phyloP scores from a whole-genome alignment of 148 eudicot species.

The Persicaria maculosa region DNA sequence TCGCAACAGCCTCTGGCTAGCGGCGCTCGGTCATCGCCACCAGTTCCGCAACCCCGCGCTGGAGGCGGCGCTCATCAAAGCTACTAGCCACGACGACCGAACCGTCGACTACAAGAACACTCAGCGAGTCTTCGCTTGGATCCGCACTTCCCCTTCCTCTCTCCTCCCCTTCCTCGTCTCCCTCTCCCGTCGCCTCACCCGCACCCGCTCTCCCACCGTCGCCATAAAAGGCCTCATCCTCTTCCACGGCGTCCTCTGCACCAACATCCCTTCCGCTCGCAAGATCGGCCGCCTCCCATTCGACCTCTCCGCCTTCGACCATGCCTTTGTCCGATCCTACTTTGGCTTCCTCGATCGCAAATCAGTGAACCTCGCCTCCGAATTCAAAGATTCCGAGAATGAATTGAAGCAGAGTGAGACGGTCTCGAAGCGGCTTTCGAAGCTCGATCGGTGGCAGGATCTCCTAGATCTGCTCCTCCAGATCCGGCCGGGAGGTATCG shows the following conservation, averaged over 20 bases:
- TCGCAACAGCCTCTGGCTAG: conserved; percentile 43
- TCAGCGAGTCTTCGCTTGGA: conserved; percentile 43
- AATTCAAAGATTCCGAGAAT: not conserved
- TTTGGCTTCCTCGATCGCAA: conserved; percentile 56
- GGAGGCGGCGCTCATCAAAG: conserved; percentile 57
- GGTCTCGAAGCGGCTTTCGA: conserved; percentile 19
- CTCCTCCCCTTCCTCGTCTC: conserved; percentile 44
- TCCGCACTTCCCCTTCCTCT: conserved; percentile 36
- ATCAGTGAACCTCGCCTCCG: conserved; percentile 25
- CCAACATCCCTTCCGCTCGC: conserved; percentile 28
- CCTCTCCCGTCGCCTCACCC: conserved; percentile 37
- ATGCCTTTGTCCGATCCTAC: conserved; percentile 52
- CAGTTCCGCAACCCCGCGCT: conserved; percentile 49
- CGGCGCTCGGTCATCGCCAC: conserved; percentile 27
- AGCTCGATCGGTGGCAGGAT: conserved; percentile 55
- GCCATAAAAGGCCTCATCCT: conserved; percentile 66
- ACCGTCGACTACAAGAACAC: conserved; percentile 37
- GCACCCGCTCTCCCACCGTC: conserved; percentile 51
- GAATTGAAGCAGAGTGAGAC: not conserved
- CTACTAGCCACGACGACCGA: conserved; percentile 67
- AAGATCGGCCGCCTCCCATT: conserved; percentile 69
- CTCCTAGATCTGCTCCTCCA: conserved; percentile 47
- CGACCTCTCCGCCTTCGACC: conserved; percentile 54
- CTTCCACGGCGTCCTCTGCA: conserved; percentile 54
- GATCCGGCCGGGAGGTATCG: conserved; percentile 38